Evolutionary conservation across 768 basidiomycete genomes (phyloP).

Genomic region (Mycena metata): DNA sequence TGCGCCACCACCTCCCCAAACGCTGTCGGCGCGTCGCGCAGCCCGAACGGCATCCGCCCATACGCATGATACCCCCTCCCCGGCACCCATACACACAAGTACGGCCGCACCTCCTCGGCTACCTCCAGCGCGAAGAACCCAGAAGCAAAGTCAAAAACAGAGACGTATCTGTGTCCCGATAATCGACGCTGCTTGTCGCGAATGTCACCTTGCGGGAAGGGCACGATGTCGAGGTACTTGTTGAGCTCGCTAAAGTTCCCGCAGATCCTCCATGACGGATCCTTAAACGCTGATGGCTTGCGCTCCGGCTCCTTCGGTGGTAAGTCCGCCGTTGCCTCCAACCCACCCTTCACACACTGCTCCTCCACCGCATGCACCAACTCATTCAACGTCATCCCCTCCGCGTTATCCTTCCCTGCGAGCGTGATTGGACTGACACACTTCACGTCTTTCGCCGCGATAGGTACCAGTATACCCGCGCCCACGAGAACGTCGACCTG

Average conservation of each 20-base stretch:
- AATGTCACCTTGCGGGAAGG: conserved; percentile 54
- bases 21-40: conserved; percentile 52
- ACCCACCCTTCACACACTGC: neutral
- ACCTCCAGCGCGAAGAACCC: conserved; percentile 50
- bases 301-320: neutral
- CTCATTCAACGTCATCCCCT: neutral
- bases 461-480: neutral
- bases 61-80: conserved; percentile 54
- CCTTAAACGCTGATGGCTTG: conserved; percentile 32
- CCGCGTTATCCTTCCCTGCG: conserved; percentile 5
- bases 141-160: conserved; percentile 52
- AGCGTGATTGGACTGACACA: conserved; percentile 1
- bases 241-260: conserved; percentile 55
- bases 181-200: conserved; percentile 52
- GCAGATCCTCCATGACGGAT: conserved; percentile 49
- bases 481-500: conserved; percentile 1
- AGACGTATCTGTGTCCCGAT: conserved; percentile 50
- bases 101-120: conserved; percentile 39
- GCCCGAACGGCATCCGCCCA: conserved; percentile 54
- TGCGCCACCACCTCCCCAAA: conserved; percentile 42
- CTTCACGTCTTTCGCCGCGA: neutral
- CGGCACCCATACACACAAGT: conserved; percentile 51
- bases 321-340: too few relatives aligned
- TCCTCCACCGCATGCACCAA: neutral
- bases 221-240: conserved; percentile 42